These are phyloP conservation scores for Kurtzmaniella cleridarum DNA, from an alignment of 805 yeast species.

Conservation along the genomic window DNA sequence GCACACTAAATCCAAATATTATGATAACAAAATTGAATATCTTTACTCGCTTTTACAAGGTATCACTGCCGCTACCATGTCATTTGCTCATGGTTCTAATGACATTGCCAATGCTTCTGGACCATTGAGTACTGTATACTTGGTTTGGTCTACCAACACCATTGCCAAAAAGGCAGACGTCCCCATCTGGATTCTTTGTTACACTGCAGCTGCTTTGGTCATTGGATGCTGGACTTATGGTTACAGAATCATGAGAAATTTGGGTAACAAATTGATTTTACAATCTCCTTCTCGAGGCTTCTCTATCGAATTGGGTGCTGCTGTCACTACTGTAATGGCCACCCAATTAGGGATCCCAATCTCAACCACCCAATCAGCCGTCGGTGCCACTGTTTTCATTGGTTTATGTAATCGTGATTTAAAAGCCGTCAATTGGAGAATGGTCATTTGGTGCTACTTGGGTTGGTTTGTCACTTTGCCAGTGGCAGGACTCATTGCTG, in stretches of 20 bases:
- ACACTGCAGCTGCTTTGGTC: conserved; percentile 61
- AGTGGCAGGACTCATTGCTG: conserved; percentile 67
- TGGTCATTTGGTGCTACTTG: conserved; percentile 63
- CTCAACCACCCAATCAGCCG: conserved; percentile 75
- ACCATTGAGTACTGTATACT: conserved; percentile 62
- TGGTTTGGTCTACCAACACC: conserved; percentile 51
- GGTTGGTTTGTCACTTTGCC: conserved; percentile 77
- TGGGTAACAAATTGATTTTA: conserved; percentile 69
- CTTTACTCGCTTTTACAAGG: conserved; percentile 65
- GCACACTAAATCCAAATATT: conserved; percentile 57
- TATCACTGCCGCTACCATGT: conserved; percentile 72
- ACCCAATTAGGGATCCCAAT: conserved; percentile 67
- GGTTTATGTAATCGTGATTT: conserved; percentile 65
- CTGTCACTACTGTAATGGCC: conserved; percentile 69
- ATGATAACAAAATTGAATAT: conserved; percentile 67
- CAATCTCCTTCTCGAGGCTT: conserved; percentile 80
- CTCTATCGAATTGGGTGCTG: conserved; percentile 73
- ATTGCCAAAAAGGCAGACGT: conserved; percentile 46
- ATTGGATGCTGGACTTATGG: conserved; percentile 70
- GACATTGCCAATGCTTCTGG: conserved; percentile 78
- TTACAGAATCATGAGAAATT: conserved; percentile 60
- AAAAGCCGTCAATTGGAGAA: conserved; percentile 69
- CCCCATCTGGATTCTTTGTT: conserved; percentile 68
- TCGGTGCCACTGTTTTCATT: conserved; percentile 72
- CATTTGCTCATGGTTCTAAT: conserved; percentile 79